Conservation (phyloP, 768 basidiomycete genomes). For the Pholiota molesta region DNA sequence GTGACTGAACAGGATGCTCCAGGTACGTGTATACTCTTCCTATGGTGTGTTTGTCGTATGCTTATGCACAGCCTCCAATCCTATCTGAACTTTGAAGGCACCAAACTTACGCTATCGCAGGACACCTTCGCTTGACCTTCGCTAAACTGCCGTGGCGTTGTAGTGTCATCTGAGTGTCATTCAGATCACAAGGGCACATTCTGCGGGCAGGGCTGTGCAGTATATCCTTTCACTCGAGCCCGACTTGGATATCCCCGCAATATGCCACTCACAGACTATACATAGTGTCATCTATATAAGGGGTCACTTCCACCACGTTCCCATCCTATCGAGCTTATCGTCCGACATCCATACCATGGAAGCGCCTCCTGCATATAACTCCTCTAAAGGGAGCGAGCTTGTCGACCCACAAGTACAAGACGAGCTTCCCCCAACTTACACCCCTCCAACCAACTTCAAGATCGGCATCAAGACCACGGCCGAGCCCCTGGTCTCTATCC, state of each 20-base stretch:
- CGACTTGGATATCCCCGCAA: not conserved
- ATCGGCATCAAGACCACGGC: slow-evolving; percentile 28
- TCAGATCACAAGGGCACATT: not conserved
- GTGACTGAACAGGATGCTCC: no score
- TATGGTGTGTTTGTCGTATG: not conserved
- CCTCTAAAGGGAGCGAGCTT: not conserved
- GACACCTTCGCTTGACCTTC: not conserved
- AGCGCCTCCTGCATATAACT: slow-evolving; percentile 13
- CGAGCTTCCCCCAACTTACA: slow-evolving; percentile 29
- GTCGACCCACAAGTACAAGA: not conserved
- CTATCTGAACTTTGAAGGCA: no score
- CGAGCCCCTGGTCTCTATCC: slow-evolving; percentile 30
- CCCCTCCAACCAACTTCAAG: slow-evolving; percentile 30
- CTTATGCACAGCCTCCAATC: not conserved
- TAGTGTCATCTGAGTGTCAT: no score
- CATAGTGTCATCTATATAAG: not conserved
- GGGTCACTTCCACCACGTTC: not conserved
- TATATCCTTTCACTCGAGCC: not conserved
- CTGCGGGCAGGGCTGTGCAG: not conserved
- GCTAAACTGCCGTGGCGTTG: no score
- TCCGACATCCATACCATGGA: not conserved
- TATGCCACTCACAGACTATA: not conserved
- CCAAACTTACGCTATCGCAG: not conserved
- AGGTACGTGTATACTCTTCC: not conserved
- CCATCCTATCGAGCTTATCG: no score